Base-by-base conservation (phyloP, 345 rosid species). In the Crucihimalaya himalaica region DNA sequence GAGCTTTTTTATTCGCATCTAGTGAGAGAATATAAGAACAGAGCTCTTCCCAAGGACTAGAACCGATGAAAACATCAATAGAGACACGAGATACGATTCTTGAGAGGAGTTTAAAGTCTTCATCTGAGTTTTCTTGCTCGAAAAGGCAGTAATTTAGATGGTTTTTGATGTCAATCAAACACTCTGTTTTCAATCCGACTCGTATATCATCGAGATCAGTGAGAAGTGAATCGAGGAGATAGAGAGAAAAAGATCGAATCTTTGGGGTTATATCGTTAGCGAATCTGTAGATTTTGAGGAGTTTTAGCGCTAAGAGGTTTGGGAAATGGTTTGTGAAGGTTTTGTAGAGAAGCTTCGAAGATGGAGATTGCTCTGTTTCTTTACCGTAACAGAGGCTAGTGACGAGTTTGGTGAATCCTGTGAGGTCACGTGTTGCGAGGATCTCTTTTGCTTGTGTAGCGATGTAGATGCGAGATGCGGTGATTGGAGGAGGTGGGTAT, bases 401-500 rank as follows among this genome's bases (percentile, higher is more conserved):
- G 47, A 74, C 54, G 70, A 75, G 74, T 4, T 9, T 40, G 2
- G 63, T 15, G 3, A 67, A n/a, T 10, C 4, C 42, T 21, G 56
- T 43, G 39, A 43, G 0, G 39, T 75, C 42, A 14, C 1, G 4
- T 19, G 40, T 52, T 23, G 39, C 74, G 63, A 75, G 74, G n/a
- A 61, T 68, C 63, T 68, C 48, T 28, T 11, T 60, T 0, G 68
- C 55, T 16, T 39, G 10, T 4, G 0, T 5, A 0, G n/a, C 46
- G 73, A 75, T 0, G 68, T 50, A 42, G 37, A 0, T 1, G 1
- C 2, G 23, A 4, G 66, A 66, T 58, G 58, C 10, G 16, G 59
- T 45, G 29, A 18, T 21, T 13, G 65, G 65, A 12, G 77, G 77
- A 55, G 71, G 29, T 9, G 77, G 77, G 51, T 66, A 19, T 6